A percentile compares a stretch with the other conserved stretches of the same genome.
Evolutionary conservation across 208 protist species (phyloP).

Genomic region (Leishmania arabica): DNA sequence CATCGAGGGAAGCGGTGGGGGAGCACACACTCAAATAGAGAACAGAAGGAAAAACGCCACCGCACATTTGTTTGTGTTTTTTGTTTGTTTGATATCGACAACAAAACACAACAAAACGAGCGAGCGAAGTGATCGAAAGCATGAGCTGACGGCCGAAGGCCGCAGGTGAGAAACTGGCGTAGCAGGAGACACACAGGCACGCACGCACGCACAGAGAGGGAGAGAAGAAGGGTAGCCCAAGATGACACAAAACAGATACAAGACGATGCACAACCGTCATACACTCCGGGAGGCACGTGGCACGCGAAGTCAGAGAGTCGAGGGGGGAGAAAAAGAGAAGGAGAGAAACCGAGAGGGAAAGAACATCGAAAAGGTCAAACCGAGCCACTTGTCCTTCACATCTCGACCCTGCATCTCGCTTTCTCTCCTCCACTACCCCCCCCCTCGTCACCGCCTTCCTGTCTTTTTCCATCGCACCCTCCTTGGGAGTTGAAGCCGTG

Average conservation of each 20-base stretch:
- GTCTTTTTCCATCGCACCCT: no score
- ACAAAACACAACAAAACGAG: not conserved
- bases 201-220: not conserved
- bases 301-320: not conserved
- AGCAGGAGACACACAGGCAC: not conserved
- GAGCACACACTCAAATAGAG: not conserved
- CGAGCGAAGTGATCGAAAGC: not conserved
- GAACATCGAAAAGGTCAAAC: not conserved
- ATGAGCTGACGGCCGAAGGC: not conserved
- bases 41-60: not conserved
- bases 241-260: not conserved
- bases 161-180: not conserved
- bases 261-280: not conserved
- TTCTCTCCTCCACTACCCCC: not conserved
- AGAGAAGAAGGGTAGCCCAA: constrained; percentile 1
- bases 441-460: not conserved
- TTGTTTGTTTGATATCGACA: not conserved
- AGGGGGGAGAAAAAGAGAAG: not conserved
- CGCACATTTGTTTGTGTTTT: not conserved
- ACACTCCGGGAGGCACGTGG: not conserved
- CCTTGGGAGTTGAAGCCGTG: not conserved
- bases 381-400: not conserved
- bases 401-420: not conserved
- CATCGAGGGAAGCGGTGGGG: not conserved
- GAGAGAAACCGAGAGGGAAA: not conserved